Base-by-base conservation (phyloP, 2,329 filamentous ascomycete species). In the Sarocladium strictum region DNA sequence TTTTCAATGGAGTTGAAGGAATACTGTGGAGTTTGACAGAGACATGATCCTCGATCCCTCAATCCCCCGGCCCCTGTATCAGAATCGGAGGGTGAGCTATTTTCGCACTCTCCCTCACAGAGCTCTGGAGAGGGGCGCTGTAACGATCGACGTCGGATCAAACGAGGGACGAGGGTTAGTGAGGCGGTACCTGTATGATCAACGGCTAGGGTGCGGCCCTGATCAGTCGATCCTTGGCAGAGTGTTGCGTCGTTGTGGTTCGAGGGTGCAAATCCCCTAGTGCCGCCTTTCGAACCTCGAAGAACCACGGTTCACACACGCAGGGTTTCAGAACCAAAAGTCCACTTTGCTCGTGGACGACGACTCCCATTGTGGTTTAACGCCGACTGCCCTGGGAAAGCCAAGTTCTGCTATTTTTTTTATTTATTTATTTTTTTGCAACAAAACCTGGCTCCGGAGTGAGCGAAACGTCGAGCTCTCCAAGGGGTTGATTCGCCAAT, bases 141-240 rank as follows among this genome's bases (percentile, higher is more conserved):
- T 51, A 51, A 51, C 47, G 47, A 51, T 51, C 47, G 47, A 26
- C 15, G 47, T 51, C 47, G 35, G 47, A 51, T 51, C 47, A 35
- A 21, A 17, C 47, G 4, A 35, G 27, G 29, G 33, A 17, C 47
- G 3, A 35, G 47, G n/a, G 27, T 51, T 53, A 7, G 33, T 53
- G 50, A 53, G 23, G 50, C 50, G 35, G 50, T 53, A 53, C 50
- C 50, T 53, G 50, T 53, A 17, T 53, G 50, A 53, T 53, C 50
- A n/a, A 15, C 33, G 50, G 14, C 33, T 24, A 27, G 50, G 50
- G 29, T 47, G 23, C 38, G n/a, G 12, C 38, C 23, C 38, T 21
- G 38, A 43, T 43, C 38, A 43, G 38, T 43, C 38, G 38, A 43
- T 43, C 38, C 38, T 23, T 23, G n/a, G 38, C 29, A 32, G 29